These are phyloP conservation scores for Lasiosphaeria hispida DNA, from an alignment of 495 filamentous ascomycete species.

Conservation along the genomic window DNA sequence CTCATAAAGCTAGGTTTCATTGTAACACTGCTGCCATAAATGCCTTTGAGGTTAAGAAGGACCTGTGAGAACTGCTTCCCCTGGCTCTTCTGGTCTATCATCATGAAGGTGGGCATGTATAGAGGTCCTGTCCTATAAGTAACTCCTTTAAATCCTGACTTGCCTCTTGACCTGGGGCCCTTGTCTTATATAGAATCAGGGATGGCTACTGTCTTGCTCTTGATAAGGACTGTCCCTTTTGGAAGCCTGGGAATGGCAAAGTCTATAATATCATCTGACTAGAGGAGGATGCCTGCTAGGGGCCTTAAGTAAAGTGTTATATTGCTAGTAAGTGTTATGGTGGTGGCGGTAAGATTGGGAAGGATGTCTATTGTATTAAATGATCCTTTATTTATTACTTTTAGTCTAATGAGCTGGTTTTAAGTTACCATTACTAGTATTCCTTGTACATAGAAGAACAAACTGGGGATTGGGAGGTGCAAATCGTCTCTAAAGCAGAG, in stretches of 20 bases:
- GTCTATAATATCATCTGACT: constrained; percentile 5
- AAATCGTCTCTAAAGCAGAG: constrained; percentile 11
- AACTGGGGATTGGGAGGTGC: constrained; percentile 3
- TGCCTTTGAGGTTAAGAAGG: constrained; percentile 14
- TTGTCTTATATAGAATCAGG: not conserved
- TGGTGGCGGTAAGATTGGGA: constrained; percentile 3
- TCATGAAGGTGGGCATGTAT: constrained; percentile 1
- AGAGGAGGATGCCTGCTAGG: constrained; percentile 4
- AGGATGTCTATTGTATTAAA: constrained; percentile 4
- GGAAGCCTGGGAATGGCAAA: constrained; percentile 11
- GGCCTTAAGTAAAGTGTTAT: constrained; percentile 1
- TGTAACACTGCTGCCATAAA: not conserved
- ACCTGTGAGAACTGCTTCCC: constrained; percentile 11
- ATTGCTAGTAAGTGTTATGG: not conserved
- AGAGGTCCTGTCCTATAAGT: constrained; percentile 1
- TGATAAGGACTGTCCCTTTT: constrained; percentile 8
- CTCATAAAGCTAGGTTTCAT: constrained; percentile 13
- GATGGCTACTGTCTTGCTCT: constrained; percentile 12
- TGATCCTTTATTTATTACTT: constrained; percentile 4
- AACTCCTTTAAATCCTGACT: not conserved
- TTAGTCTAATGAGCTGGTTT: constrained; percentile 3
- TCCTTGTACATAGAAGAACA: constrained; percentile 10
- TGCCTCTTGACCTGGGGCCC: not conserved
- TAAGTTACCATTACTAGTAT: constrained; percentile 7
- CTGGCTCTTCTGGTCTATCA: constrained; percentile 3